Percentiles rank a stretch among this genome's conserved stretches.
phyloP scores from a whole-genome alignment of 2,329 filamentous ascomycete species.

The Penicillium sp. region DNA sequence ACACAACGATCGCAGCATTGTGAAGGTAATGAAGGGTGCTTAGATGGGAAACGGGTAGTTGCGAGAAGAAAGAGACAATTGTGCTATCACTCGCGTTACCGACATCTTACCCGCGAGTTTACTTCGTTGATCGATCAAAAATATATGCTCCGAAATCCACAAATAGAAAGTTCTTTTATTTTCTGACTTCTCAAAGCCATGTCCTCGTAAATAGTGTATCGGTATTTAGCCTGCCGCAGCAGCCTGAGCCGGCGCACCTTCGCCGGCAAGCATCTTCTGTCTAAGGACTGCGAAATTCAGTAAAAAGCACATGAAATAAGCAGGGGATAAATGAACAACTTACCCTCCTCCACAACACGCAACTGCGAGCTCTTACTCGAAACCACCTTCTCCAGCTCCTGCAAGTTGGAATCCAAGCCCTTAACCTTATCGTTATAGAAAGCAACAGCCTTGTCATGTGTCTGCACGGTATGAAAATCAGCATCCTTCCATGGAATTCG shows the following conservation, averaged over 20 bases:
- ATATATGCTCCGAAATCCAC: not conserved
- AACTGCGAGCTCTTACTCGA: conserved; percentile 79
- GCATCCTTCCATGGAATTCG: not conserved
- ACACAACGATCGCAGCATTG: not conserved
- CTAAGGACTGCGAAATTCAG: conserved; percentile 45
- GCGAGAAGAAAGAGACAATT: not conserved
- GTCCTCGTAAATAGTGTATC: not conserved
- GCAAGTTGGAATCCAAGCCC: conserved; percentile 62
- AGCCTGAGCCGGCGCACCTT: conserved; percentile 36
- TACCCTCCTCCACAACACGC: conserved; percentile 84
- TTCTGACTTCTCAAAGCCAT: conserved; percentile 3
- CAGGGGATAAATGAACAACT: conserved; percentile 23
- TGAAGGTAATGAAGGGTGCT: not conserved
- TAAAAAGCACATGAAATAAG: not conserved
- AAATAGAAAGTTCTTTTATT: not conserved
- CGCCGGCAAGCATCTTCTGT: conserved; percentile 52
- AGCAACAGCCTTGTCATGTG: conserved; percentile 58
- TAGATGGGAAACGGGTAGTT: not conserved
- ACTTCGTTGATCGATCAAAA: not conserved
- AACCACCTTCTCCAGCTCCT: conserved; percentile 67
- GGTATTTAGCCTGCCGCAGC: conserved; percentile 25
- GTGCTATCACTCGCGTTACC: not conserved
- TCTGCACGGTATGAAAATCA: conserved; percentile 31
- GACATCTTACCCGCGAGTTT: not conserved
- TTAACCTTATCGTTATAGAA: conserved; percentile 70